phyloP scores from a whole-genome alignment of 1,284 basidiomycete species.

The Boletellus deceptivus region DNA sequence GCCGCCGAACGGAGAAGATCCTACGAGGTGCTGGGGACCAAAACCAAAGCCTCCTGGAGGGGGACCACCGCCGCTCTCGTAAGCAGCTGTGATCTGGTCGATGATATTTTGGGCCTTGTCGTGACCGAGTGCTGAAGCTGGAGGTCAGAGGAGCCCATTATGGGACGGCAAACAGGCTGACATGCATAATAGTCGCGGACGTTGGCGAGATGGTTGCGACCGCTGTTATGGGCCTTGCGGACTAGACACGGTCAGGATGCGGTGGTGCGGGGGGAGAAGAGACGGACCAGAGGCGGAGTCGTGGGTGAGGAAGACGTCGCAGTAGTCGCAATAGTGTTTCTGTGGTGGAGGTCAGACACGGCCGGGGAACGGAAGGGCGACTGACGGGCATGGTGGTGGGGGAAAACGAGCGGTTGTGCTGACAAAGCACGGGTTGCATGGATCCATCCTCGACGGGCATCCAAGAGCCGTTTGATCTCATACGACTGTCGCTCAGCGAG shows the following conservation, averaged over 20 bases:
- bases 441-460: conserved; percentile 75
- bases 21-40: conserved; percentile 66
- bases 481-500: conserved; percentile 93
- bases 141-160: conserved; percentile 11
- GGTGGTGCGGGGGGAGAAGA: conserved; percentile 7
- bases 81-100: conserved; percentile 91
- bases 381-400: conserved; percentile 31
- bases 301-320: conserved; percentile 88
- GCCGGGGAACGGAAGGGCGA: not conserved
- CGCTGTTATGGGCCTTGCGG: conserved; percentile 96
- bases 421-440: conserved; percentile 47
- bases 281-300: conserved; percentile 78
- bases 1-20: conserved; percentile 37
- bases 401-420: conserved; percentile 19
- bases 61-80: conserved; percentile 82
- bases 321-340: conserved; percentile 93
- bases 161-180: conserved; percentile 37
- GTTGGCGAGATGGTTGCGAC: conserved; percentile 94
- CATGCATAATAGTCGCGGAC: conserved; percentile 97
- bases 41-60: conserved; percentile 82
- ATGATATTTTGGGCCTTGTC: conserved; percentile 96
- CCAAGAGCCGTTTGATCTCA: conserved; percentile 97
- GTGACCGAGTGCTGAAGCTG: conserved; percentile 76
- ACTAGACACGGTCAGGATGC: conserved; percentile 48
- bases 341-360: conserved; percentile 28